Percentiles rank a stretch among this genome's conserved stretches.
Conservation (phyloP, 2,329 filamentous ascomycete genomes). For the Capronia epimyces region DNA sequence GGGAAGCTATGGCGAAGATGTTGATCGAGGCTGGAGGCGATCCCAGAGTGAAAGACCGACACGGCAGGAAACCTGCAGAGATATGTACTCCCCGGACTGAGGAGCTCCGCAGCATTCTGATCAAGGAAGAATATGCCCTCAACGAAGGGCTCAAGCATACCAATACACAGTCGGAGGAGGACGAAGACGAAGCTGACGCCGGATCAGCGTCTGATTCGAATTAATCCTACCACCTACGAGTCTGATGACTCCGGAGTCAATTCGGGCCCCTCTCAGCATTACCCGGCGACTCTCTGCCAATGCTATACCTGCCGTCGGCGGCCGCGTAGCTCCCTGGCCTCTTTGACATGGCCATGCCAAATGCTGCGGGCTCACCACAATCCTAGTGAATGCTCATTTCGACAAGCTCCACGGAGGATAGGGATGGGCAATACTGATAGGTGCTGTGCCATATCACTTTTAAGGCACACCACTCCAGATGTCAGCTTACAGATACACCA, state of each 20-base stretch:
- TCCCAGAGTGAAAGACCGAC: slow-evolving; percentile 45
- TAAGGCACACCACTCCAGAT: too few relatives aligned
- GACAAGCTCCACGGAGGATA: too few relatives aligned
- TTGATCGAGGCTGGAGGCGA: slow-evolving; percentile 47
- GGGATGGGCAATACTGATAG: too few relatives aligned
- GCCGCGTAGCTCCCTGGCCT: too few relatives aligned
- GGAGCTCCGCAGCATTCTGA: slow-evolving; percentile 39
- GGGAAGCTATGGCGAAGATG: slow-evolving; percentile 45
- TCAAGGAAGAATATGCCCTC: slow-evolving; percentile 45
- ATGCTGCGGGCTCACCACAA: too few relatives aligned
- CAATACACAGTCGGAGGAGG: slow-evolving; percentile 33
- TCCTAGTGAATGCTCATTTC: too few relatives aligned
- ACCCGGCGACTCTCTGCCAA: too few relatives aligned
- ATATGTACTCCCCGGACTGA: slow-evolving; percentile 41
- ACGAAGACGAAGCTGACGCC: slow-evolving; percentile 30
- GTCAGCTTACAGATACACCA: too few relatives aligned
- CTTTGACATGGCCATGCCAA: too few relatives aligned
- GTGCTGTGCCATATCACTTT: too few relatives aligned
- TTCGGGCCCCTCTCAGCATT: neutral
- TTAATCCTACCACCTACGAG: slow-evolving; percentile 8
- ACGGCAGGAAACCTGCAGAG: slow-evolving; percentile 43
- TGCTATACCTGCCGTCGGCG: too few relatives aligned
- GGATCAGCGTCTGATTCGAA: slow-evolving; percentile 25
- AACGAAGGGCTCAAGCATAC: slow-evolving; percentile 40
- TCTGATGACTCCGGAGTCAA: neutral